Percentiles rank a stretch among this genome's conserved stretches.
Evolutionary conservation across 805 yeast species (phyloP).

Genomic region (Pichia sporocuriosa): DNA sequence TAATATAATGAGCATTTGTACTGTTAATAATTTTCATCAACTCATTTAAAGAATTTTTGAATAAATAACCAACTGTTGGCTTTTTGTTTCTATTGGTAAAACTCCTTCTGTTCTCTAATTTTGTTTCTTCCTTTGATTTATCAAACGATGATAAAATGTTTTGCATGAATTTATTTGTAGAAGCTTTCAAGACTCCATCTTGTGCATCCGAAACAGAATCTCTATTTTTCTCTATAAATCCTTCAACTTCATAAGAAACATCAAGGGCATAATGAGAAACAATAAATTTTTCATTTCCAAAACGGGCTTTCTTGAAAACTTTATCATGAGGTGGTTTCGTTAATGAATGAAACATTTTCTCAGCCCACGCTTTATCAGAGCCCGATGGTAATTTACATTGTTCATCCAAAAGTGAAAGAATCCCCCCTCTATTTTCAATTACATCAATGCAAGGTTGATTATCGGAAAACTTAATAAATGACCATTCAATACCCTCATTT

Average conservation of each 20-base stretch:
- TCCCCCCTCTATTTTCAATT: conserved; percentile 84
- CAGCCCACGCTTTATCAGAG: conserved; percentile 85
- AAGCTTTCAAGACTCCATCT: conserved; percentile 66
- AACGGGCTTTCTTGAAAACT: conserved; percentile 90
- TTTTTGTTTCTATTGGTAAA: conserved; percentile 43
- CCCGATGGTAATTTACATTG: conserved; percentile 94
- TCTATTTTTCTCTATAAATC: conserved; percentile 93
- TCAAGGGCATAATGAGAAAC: conserved; percentile 93
- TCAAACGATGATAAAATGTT: conserved; percentile 61
- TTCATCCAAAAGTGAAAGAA: conserved; percentile 83
- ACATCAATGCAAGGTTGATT: conserved; percentile 94
- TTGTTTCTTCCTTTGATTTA: too few relatives aligned
- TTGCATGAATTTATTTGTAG: conserved; percentile 61
- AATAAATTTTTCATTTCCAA: conserved; percentile 84
- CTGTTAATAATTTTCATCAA: conserved; percentile 88
- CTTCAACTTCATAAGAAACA: conserved; percentile 85
- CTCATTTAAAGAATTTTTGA: conserved; percentile 85
- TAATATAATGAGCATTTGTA: conserved; percentile 91
- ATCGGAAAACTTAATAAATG: conserved; percentile 90
- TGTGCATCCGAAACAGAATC: conserved; percentile 97
- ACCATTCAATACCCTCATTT: conserved; percentile 91
- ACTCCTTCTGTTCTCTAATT: conserved; percentile 1
- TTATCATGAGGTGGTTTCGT: conserved; percentile 68
- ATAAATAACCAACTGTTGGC: conserved; percentile 91
- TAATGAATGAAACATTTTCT: conserved; percentile 80